Conservation (phyloP, 371 early-diverging fungal species). For the Actinomucor elegans region DNA sequence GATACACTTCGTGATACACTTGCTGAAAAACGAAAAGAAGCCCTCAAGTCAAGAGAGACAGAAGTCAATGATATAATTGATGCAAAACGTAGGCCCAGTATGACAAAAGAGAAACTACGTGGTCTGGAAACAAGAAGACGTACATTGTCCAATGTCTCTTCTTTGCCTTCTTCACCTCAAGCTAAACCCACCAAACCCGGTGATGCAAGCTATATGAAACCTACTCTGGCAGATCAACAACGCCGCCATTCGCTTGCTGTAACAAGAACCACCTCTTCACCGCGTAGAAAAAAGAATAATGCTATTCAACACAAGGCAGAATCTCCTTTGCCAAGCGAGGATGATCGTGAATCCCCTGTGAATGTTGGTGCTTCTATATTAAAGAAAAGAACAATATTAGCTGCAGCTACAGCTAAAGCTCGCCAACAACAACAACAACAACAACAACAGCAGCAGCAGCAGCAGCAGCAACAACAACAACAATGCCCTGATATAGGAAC, state of each 20-base stretch:
- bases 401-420: slow-evolving; percentile 22
- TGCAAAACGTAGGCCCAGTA: slow-evolving; percentile 26
- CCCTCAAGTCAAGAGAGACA: slow-evolving; percentile 8
- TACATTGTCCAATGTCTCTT: slow-evolving; percentile 33
- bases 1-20: slow-evolving; percentile 40
- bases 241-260: slow-evolving; percentile 27
- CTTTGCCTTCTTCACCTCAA: background rate
- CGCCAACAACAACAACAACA: slow-evolving; percentile 20
- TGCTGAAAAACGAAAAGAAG: slow-evolving; percentile 28
- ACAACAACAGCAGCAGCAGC: slow-evolving; percentile 12
- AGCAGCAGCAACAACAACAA: slow-evolving; percentile 14
- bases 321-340: slow-evolving; percentile 17
- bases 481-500: slow-evolving; percentile 4
- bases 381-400: slow-evolving; percentile 28
- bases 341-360: slow-evolving; percentile 6
- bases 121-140: slow-evolving; percentile 30
- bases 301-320: slow-evolving; percentile 3
- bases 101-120: slow-evolving; percentile 34
- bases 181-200: background rate
- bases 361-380: background rate
- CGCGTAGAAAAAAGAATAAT: slow-evolving; percentile 16
- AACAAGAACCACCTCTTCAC: slow-evolving; percentile 8
- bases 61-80: slow-evolving; percentile 1
- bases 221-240: slow-evolving; percentile 30
- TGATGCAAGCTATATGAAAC: slow-evolving; percentile 29